Evolutionary conservation across 331 rosid species (phyloP).

Genomic region (Erythrophleum ivorense): DNA sequence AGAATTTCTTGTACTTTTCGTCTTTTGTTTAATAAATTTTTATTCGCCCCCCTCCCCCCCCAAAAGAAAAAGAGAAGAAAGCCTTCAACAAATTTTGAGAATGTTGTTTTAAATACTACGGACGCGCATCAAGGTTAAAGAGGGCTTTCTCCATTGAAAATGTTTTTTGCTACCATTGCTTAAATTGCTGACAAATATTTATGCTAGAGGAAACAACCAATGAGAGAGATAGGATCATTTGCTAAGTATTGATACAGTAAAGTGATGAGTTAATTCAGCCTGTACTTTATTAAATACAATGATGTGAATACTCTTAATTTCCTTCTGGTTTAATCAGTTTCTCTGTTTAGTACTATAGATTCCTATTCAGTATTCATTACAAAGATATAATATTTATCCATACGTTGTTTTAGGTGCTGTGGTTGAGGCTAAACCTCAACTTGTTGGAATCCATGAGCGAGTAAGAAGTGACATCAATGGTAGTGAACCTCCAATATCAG

Average conservation of each 20-base stretch:
- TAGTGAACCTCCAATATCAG: constrained; percentile 61
- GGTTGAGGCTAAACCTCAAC: constrained; percentile 82
- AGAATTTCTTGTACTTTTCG: not conserved
- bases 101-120: not conserved
- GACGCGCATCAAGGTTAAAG: constrained; percentile 2
- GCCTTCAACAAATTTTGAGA: not conserved
- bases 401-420: constrained; percentile 63
- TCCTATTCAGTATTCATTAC: constrained; percentile 13
- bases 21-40: not conserved
- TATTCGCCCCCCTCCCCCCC: not conserved
- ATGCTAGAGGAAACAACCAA: constrained; percentile 7
- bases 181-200: constrained; percentile 19
- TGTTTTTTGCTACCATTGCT: constrained; percentile 27
- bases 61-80: not conserved
- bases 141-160: constrained; percentile 4
- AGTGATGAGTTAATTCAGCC: not conserved
- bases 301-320: not conserved
- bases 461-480: constrained; percentile 87
- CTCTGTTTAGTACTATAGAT: not conserved
- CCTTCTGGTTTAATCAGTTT: constrained; percentile 3
- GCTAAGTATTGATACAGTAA: not conserved
- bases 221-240: not conserved
- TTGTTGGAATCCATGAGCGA: constrained; percentile 95
- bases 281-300: constrained; percentile 6
- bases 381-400: constrained; percentile 1